phyloP scores from a whole-genome alignment of 2,329 filamentous ascomycete species.

The Elsinoe fawcettii region DNA sequence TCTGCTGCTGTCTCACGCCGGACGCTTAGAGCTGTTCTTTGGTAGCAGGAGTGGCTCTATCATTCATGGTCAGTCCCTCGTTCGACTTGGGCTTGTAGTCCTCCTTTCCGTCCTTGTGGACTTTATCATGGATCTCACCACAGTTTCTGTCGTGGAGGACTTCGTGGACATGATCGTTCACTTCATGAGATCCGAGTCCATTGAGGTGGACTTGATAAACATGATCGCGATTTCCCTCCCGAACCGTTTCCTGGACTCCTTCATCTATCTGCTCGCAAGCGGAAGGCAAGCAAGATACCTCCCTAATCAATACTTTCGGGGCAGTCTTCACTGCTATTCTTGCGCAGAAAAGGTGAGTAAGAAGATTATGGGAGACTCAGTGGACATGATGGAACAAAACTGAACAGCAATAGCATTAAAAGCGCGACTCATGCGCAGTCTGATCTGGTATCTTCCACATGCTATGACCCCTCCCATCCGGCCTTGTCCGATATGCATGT shows the following conservation, averaged over 20 bases:
- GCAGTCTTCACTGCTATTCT: background rate
- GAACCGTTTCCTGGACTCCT: no score
- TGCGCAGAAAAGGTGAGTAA: background rate
- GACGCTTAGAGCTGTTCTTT: no score
- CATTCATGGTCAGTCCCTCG: no score
- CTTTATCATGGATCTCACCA: no score
- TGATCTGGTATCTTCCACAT: constrained; percentile 4
- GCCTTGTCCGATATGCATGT: constrained; percentile 12
- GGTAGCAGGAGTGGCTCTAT: background rate
- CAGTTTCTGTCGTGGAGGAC: background rate
- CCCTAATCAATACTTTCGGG: background rate
- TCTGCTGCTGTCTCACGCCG: no score
- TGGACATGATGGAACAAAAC: background rate
- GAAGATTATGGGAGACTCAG: background rate
- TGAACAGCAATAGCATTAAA: background rate
- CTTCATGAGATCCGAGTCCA: no score
- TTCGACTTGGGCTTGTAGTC: background rate
- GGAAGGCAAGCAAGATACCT: background rate
- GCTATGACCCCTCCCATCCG: background rate
- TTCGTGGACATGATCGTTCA: background rate
- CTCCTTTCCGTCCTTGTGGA: background rate
- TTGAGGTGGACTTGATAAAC: background rate
- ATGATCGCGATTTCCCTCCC: background rate
- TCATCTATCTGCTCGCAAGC: no score
- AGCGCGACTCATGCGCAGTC: background rate